phyloP scores from a whole-genome alignment of 2,329 filamentous ascomycete species.

The Trichoderma endophyticum region DNA sequence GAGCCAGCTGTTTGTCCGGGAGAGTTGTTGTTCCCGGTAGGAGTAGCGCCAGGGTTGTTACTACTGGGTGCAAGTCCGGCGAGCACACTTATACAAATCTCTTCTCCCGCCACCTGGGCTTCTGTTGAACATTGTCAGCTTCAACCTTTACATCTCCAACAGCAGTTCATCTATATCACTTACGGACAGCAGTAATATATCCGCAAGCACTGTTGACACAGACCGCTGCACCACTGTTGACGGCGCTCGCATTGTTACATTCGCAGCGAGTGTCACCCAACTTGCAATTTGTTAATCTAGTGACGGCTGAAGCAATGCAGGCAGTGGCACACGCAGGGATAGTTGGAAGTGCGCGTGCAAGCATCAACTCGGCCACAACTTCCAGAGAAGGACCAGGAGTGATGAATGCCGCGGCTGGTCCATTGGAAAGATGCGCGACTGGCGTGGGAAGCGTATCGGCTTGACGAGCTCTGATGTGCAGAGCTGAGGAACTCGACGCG shows the following conservation, averaged over 20 bases:
- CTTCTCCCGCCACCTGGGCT: constrained; percentile 1
- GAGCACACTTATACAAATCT: constrained; percentile 13
- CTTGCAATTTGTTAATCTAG: constrained; percentile 11
- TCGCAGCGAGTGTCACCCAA: constrained; percentile 4
- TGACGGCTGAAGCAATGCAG: constrained; percentile 2
- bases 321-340: neutral
- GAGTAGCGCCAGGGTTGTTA: neutral
- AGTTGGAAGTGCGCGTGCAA: neutral
- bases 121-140: neutral
- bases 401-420: neutral
- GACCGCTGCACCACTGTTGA: neutral
- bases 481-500: neutral
- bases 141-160: neutral
- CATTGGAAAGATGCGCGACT: neutral
- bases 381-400: constrained; percentile 7
- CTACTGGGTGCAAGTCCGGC: neutral
- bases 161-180: neutral
- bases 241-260: neutral
- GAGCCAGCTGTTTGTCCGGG: neutral
- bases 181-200: neutral
- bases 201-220: constrained; percentile 14
- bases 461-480: neutral
- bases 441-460: constrained; percentile 1
- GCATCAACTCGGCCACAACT: neutral
- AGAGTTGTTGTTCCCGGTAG: neutral